Conservation (phyloP, 306 rosid species). For the Fagus crenata region DNA sequence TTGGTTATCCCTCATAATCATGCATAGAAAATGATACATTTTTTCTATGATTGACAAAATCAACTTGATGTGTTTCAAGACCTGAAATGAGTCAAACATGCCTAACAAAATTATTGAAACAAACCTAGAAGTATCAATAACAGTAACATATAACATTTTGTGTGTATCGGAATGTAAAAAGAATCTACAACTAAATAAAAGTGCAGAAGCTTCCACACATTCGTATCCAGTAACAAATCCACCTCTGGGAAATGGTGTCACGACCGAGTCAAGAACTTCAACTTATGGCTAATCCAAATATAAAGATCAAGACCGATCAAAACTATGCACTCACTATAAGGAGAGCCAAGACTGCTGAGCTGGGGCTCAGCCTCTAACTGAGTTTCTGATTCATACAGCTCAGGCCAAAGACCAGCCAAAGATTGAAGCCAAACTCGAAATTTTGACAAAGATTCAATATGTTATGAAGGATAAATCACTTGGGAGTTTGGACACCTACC, state of each 20-base stretch:
- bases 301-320: background rate
- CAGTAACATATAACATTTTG: background rate
- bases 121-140: background rate
- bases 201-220: background rate
- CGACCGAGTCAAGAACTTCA: background rate
- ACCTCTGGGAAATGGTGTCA: background rate
- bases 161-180: background rate
- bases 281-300: background rate
- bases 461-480: background rate
- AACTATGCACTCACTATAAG: background rate
- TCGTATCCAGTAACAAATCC: background rate
- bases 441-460: background rate
- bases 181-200: background rate
- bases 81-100: background rate
- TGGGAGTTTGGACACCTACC: background rate
- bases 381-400: background rate
- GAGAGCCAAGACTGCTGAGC: background rate
- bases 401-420: background rate
- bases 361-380: background rate
- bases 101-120: background rate
- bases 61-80: background rate
- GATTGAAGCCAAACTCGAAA: background rate
- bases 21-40: background rate
- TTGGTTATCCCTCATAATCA: background rate
- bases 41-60: background rate